Evolutionary conservation across 2,329 filamentous ascomycete species (phyloP).

Genomic region (Ophiostoma tasmaniense): DNA sequence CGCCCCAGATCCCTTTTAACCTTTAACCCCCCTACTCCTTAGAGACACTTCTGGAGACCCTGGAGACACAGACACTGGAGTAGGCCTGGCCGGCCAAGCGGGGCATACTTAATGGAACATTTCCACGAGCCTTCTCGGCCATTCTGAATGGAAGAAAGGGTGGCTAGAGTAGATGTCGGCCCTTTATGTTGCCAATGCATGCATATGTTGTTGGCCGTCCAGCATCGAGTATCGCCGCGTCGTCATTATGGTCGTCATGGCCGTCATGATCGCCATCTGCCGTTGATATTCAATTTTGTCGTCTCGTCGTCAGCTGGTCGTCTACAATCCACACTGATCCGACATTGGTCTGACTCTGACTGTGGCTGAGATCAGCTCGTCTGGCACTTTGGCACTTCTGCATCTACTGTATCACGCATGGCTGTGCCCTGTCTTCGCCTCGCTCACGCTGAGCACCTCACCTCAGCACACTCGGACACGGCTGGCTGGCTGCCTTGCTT

Average conservation of each 20-base stretch:
- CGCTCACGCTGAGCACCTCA: not conserved
- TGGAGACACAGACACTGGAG: not conserved
- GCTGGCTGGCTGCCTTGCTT: not conserved
- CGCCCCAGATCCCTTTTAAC: not conserved
- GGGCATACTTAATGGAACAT: conserved; percentile 1
- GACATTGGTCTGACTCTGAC: not conserved
- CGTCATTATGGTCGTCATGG: not conserved
- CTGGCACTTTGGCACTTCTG: not conserved
- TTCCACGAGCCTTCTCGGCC: conserved; percentile 5
- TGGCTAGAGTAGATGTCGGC: not conserved
- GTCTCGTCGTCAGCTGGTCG: not conserved
- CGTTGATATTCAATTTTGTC: not conserved
- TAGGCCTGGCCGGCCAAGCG: not conserved
- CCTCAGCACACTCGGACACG: not conserved
- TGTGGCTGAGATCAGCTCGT: not conserved
- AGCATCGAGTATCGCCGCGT: not conserved
- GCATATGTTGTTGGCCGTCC: not conserved
- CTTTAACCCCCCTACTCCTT: not conserved
- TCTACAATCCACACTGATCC: not conserved
- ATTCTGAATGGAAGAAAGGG: not conserved
- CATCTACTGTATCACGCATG: conserved; percentile 1
- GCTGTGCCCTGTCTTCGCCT: not conserved
- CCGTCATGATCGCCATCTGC: not conserved
- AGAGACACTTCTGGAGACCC: not conserved
- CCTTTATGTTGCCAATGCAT: not conserved